phyloP scores from a whole-genome alignment of 768 basidiomycete species.

The Stropharia rugosoannulata region DNA sequence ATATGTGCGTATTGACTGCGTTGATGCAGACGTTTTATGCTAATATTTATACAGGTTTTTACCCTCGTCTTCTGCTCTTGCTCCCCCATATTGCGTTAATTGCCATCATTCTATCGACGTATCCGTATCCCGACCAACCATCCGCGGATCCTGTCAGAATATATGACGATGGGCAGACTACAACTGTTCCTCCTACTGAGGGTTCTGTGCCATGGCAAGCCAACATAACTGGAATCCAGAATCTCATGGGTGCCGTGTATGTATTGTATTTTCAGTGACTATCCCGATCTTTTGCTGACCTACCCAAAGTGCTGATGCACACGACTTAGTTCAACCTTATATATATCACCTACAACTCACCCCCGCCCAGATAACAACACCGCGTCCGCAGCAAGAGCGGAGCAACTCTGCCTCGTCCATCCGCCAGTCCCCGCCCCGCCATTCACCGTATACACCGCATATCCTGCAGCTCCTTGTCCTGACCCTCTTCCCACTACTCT shows the following conservation, averaged over 20 bases:
- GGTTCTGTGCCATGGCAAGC: slow-evolving; percentile 80
- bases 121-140: slow-evolving; percentile 43
- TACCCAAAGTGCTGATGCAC: slow-evolving; percentile 53
- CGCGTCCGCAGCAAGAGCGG: neutral
- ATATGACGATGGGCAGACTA: slow-evolving; percentile 21
- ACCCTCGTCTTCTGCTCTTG: slow-evolving; percentile 68
- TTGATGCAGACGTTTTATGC: neutral
- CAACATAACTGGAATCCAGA: slow-evolving; percentile 88
- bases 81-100: slow-evolving; percentile 66
- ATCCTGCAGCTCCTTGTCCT: slow-evolving; percentile 49
- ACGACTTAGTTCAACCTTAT: slow-evolving; percentile 54
- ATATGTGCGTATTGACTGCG: slow-evolving; percentile 55
- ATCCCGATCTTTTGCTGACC: neutral
- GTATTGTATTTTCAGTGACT: slow-evolving; percentile 32
- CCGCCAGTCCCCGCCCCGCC: slow-evolving; percentile 10
- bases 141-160: slow-evolving; percentile 13
- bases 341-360: slow-evolving; percentile 50
- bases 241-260: slow-evolving; percentile 83
- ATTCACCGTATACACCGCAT: slow-evolving; percentile 50
- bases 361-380: slow-evolving; percentile 31
- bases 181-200: slow-evolving; percentile 44
- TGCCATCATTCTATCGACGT: slow-evolving; percentile 62
- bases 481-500: slow-evolving; percentile 49
- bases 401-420: slow-evolving; percentile 12
- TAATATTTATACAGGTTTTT: slow-evolving; percentile 54